Evolutionary conservation across 148 eudicot genomes (phyloP), one percentile per base, ranked within the genome.

Genomic region (Mesembryanthemum crystallinum): DNA sequence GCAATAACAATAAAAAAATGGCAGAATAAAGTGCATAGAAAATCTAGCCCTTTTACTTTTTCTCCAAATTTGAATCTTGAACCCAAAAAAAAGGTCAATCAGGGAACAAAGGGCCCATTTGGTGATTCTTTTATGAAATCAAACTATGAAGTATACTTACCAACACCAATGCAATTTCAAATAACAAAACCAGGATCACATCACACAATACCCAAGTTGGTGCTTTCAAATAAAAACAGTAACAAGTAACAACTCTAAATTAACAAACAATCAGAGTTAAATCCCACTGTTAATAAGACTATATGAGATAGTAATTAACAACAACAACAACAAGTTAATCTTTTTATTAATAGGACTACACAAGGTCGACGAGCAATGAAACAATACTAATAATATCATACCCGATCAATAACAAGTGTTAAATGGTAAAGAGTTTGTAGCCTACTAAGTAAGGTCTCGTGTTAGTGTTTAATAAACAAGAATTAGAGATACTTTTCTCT

Each of bases 21-120:
- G 1, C 0, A 27, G 23, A 3, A 8, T 4, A 62, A 54, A 77
- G 74, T 23, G 27, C 80, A 55, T 78, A 64, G 64, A 63, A 71
- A 32, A 45, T 64, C 69, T 63, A 71, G 33, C 32, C 17, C 21
- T 10, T 11, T 28, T n/a, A 58, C 54, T 13, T 61, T 35, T 71
- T 72, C 42, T 29, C 35, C 57, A 49, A 52, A 14, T 51, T 28
- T 52, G 39, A 55, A 52, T 49, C 25, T 70, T 27, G 27, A n/a
- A n/a, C 61, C 61, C 20, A 57, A 57, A 28, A 45, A 67, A 39
- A 39, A 0, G 23, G 5, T 7, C 17, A 68, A 30, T 45, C 10
- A 62, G 18, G 66, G 18, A 13, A 69, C 28, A 13, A 45, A 51
- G 59, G 59, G 20, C 11, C 59, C 59, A 69, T 18, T 49, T 25